Conservation (phyloP, 2,329 filamentous ascomycete genomes). For the Alternaria atra region DNA sequence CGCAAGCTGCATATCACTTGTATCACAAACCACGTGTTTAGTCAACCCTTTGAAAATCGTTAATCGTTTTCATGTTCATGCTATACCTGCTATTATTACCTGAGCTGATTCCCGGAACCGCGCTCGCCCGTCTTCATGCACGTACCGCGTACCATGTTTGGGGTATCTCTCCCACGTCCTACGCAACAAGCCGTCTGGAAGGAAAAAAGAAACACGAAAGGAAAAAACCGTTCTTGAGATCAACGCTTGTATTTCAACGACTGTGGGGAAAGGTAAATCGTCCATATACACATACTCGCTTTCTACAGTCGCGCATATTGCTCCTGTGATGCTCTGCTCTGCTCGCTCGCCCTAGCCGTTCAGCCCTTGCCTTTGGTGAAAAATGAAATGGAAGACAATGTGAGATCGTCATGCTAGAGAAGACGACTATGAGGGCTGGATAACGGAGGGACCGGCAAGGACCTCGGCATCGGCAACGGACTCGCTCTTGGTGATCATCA, state of each 20-base stretch:
- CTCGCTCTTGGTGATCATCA: conserved; percentile 67
- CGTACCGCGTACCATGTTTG: conserved; percentile 2
- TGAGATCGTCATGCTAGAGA: conserved; percentile 8
- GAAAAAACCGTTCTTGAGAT: conserved; percentile 32
- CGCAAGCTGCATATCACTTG: conserved; percentile 2
- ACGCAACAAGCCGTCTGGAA: conserved; percentile 4
- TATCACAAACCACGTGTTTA: not conserved
- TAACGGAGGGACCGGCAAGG: conserved; percentile 63
- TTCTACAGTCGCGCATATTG: conserved; percentile 10
- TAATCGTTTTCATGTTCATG: conserved; percentile 22
- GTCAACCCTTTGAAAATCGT: conserved; percentile 9
- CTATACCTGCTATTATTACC: conserved; percentile 26
- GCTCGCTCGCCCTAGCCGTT: conserved; percentile 4
- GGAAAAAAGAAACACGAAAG: conserved; percentile 16
- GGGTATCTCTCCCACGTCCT: conserved; percentile 22
- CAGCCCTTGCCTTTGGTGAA: conserved; percentile 7
- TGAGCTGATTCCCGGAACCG: conserved; percentile 23
- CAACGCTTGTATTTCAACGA: conserved; percentile 50
- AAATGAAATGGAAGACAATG: conserved; percentile 16
- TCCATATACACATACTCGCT: conserved; percentile 34
- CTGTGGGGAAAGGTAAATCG: conserved; percentile 43
- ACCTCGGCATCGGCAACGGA: conserved; percentile 59
- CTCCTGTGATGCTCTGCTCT: conserved; percentile 16
- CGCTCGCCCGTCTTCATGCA: not conserved
- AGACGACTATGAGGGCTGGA: conserved; percentile 49